Base-by-base conservation (phyloP, 805 yeast species). In the Ogataea neopini region DNA sequence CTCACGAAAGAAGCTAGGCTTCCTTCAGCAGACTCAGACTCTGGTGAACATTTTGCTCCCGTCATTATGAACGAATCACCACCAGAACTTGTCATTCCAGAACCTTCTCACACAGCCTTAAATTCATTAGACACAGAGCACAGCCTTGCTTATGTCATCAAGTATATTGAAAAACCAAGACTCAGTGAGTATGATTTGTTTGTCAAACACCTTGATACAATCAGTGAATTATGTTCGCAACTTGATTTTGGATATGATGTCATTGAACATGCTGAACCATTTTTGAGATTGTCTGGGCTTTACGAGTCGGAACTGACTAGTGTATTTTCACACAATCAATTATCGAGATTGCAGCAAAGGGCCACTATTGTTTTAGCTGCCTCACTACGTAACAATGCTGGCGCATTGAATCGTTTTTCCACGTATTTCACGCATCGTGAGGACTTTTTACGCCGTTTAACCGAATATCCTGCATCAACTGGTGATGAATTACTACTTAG, bases 321-420 rank as follows among this genome's bases (percentile, higher is more conserved):
- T 9, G 10, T 41, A 1, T 47, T 47, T 18, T 41, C 52, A 23
- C 6, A 43, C 4, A 55, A 47, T 10, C 50, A 57, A 34, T 26
- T 40, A 19, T 26, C 42, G 0, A 53, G 45, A n/a, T 41, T 72
- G 1, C 70, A 74, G 48, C 94, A 88, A 48, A 57, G 76, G 37
- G 63, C 81, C 1, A 76, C 81, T 11, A 71, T 89, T 50, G 71
- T 85, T 23, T 69, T 90, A 48, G 83, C 86, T 0, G 74, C 88
- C 4, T 66, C 91, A 4, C 64, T 89, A 38, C 74, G 96, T 57
- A 89, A 89, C 62, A 90, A 90, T 60, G 81, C 80, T 2, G 77
- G 53, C 3, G 67, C 69, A 0, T 61, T 59, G 38, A 36, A 47
- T 6, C 41, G 38, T 3, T 53, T 64, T 18, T 6, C 46, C 3